Conservation (phyloP, 139 green algal genomes). For the Yamagishiella unicocca region DNA sequence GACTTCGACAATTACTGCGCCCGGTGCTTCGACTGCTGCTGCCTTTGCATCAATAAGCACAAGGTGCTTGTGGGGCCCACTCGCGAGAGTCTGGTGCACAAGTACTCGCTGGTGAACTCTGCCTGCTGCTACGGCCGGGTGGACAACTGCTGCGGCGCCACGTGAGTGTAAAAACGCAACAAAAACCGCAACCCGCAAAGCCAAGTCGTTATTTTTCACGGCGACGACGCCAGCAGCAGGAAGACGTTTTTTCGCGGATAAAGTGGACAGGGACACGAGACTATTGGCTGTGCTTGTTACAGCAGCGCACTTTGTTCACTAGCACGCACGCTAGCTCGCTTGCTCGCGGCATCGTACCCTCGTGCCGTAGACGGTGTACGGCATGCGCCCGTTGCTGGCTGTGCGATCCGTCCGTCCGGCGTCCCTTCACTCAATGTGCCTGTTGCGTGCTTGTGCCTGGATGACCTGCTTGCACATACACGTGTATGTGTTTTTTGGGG, state of each 20-base stretch:
- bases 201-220: not conserved
- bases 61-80: conserved; percentile 31
- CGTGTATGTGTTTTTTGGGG: no score
- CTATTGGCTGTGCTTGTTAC: not conserved
- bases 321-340: not conserved
- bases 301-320: not conserved
- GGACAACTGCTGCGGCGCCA: conserved; percentile 67
- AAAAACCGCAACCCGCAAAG: no score
- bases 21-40: conserved; percentile 1
- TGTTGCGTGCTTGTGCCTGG: not conserved
- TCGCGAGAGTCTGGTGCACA: conserved; percentile 42
- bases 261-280: not conserved
- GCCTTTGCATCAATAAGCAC: not conserved
- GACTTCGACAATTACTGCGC: conserved; percentile 11
- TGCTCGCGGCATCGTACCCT: no score
- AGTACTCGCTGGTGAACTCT: conserved; percentile 47
- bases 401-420: no score
- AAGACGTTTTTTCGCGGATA: not conserved
- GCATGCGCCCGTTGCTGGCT: not conserved
- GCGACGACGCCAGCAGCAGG: not conserved
- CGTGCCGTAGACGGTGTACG: no score
- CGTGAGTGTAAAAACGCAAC: no score
- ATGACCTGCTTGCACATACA: no score
- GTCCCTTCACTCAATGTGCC: not conserved
- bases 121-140: conserved; percentile 56